Conservation (phyloP, 257 asterid genomes). For the Solanum microdontum region DNA sequence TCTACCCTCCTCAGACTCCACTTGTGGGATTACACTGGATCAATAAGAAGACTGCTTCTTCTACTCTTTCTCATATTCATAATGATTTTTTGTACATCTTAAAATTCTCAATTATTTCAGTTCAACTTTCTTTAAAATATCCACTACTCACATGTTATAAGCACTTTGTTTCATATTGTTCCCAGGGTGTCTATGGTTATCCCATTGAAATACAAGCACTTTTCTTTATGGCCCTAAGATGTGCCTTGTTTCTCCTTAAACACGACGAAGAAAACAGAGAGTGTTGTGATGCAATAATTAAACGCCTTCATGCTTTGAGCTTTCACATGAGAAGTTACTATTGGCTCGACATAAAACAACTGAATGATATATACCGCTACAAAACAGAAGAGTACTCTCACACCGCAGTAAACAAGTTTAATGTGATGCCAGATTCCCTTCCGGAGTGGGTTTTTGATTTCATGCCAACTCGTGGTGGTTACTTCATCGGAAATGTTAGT, state of each 20-base stretch:
- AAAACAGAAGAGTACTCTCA: conserved; percentile 88
- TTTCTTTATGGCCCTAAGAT: conserved; percentile 81
- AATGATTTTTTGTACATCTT: neutral
- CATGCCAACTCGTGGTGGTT: conserved; percentile 86
- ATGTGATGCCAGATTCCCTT: conserved; percentile 85
- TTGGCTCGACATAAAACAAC: conserved; percentile 83
- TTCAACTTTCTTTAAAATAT: neutral
- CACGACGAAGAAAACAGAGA: conserved; percentile 66
- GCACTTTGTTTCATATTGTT: neutral
- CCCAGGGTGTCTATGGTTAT: conserved; percentile 83
- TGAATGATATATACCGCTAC: conserved; percentile 74
- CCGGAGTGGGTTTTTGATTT: conserved; percentile 89
- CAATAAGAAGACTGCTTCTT: neutral
- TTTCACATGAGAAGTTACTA: conserved; percentile 82
- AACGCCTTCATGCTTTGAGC: conserved; percentile 76
- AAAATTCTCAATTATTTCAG: neutral
- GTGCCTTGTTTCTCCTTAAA: conserved; percentile 61
- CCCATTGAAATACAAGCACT: conserved; percentile 89
- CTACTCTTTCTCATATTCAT: neutral
- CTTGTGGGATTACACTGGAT: neutral
- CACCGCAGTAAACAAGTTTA: conserved; percentile 90
- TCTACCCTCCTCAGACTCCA: neutral
- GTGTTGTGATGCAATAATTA: conserved; percentile 38
- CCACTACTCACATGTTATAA: neutral
- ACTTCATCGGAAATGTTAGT: conserved; percentile 82